Evolutionary conservation across 148 eudicot species (phyloP), one percentile per base, ranked within the genome.

Genomic region (Camellia sinensis): DNA sequence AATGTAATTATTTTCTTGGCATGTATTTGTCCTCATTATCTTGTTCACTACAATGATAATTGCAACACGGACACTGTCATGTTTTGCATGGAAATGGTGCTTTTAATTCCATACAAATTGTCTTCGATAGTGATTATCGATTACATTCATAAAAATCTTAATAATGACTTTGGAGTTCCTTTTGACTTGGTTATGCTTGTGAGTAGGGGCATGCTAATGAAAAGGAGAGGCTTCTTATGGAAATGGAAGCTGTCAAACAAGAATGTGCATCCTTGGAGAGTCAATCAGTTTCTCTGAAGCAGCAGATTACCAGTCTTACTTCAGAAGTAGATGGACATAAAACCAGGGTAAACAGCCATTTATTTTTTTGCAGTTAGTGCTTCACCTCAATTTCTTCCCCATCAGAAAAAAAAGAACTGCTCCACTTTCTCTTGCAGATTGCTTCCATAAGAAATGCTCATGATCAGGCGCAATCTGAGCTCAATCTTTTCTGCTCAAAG

Each of bases 181-280:
- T 10, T 76, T 76, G 12, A 69, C 54, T n/a, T 76, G 46, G 62
- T 78, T 78, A 19, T 68, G 68, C 74, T 18, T 87, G 57, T 22
- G 67, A 40, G 61, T 73, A 96, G 99, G 94, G 91, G 65, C 97
- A 96, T 82, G 95, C 91, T 80, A 93, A 91, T 89, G 86, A 90
- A 86, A 84, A 90, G 84, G 98, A 96, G 89, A 91, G 88, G 85
- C 95, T 96, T 77, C 80, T 89, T 63, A 96, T 96, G 98, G 97
- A 94, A 88, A 87, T 91, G 94, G 98, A 96, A 86, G 97, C 91
- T 45, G 92, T 88, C 68, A 82, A 89, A 63, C 86, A 92, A 79
- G 98, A 93, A 77, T 86, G 86, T 29, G 78, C 82, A 82, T 89
- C 95, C 21, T 71, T 90, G 86, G 98, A 87, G 86, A 86, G 82